Conservation (phyloP, 148 eudicot genomes). For the Cornus controversa region DNA sequence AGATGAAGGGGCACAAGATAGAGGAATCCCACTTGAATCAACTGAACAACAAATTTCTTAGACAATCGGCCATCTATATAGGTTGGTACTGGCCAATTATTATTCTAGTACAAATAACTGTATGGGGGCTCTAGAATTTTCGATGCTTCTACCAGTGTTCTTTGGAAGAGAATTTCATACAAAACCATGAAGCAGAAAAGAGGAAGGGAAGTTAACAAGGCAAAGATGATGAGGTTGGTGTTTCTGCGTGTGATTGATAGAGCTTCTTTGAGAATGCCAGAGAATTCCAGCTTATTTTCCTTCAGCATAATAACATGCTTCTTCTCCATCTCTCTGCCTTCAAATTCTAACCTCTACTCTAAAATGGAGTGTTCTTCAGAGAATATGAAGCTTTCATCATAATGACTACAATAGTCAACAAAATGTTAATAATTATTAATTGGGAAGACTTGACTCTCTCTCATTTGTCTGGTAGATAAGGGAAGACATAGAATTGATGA, state of each 20-base stretch:
- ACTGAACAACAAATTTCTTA: background rate
- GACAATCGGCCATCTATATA: background rate
- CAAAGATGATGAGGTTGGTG: slow-evolving; percentile 14
- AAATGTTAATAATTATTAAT: no score
- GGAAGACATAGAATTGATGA: no score
- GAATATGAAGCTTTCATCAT: background rate
- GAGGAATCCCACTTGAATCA: slow-evolving; percentile 13
- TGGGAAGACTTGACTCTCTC: no score
- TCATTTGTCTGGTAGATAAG: no score
- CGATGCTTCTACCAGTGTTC: slow-evolving; percentile 7
- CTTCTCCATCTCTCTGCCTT: background rate
- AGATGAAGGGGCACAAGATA: slow-evolving; percentile 26
- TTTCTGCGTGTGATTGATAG: slow-evolving; percentile 15
- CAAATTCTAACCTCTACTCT: background rate
- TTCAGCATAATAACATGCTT: background rate
- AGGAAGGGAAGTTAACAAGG: slow-evolving; percentile 20
- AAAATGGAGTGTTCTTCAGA: background rate
- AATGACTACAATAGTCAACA: background rate
- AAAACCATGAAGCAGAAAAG: slow-evolving; percentile 22
- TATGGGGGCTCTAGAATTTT: slow-evolving; percentile 11
- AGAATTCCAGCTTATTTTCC: background rate
- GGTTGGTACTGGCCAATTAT: slow-evolving; percentile 3
- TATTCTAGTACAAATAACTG: background rate
- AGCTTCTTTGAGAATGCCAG: slow-evolving; percentile 12
- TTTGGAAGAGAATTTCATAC: slow-evolving; percentile 22